Base-by-base conservation (phyloP, 1,284 basidiomycete genomes). In the Fomitopsis palustris region DNA sequence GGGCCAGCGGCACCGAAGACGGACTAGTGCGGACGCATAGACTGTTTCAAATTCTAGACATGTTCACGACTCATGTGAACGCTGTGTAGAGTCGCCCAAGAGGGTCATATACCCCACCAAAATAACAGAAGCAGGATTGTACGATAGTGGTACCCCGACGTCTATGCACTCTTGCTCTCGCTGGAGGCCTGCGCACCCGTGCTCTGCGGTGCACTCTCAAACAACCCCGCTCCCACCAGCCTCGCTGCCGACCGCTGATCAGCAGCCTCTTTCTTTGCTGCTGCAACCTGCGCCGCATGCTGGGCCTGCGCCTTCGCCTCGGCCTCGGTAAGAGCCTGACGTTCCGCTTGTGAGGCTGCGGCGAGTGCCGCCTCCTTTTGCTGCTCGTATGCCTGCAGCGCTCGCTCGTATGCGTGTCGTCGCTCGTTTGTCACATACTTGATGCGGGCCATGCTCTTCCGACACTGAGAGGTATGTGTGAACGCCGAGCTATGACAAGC, bases 391-490 rank as follows among this genome's bases (percentile, higher is more conserved):
- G 87, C 76, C 63, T 78, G 69, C 33, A 82, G 63, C 5, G 87
- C 81, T 64, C 85, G 81, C 76, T 92, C 75, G 77, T 95, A 90
- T 7, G 93, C 94, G 16, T 95, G 74, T 43, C 95, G 84, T 47
- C 96, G 88, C 72, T 99, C 96, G 70, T 95, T 95, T 57, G 98
- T 78, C 16, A 98, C 88, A 64, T 86, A 88, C 75, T 99, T 99
- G 75, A 98, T 95, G 45, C 94, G 87, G 21, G 94, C 94, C 94
- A 98, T 97, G n/a, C 93, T 90, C 77, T 96, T 97, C 53, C 92
- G 90, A 72, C 89, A 90, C 96, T 98, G 69, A 4, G 33, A n/a
- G 3, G 12, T 43, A 6, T 19, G n/a, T 27, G 21, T 29, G 25
- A 27, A 16, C 39, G 19, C 21, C 19, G 8, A 14, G 16, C 35